A percentile compares a stretch with the other conserved stretches of the same genome.
These are phyloP conservation scores for Metschnikowia anglica DNA, from an alignment of 805 yeast genomes.

Conservation along the genomic window DNA sequence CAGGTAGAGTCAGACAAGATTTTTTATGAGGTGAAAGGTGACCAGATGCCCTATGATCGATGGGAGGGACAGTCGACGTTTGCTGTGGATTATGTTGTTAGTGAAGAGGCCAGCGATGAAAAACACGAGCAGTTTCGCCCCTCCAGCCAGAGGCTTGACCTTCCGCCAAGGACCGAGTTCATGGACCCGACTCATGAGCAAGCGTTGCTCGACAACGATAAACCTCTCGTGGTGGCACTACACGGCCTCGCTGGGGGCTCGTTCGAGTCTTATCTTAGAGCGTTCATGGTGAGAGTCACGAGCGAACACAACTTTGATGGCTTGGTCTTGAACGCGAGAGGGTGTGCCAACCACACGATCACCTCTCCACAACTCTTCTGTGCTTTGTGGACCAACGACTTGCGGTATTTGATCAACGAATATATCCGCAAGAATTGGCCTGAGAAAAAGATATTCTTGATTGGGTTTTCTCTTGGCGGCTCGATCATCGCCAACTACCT, in stretches of 20 bases:
- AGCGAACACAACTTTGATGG: constrained; percentile 49
- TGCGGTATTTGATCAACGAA: constrained; percentile 56
- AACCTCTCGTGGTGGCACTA: constrained; percentile 59
- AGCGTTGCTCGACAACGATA: constrained; percentile 30
- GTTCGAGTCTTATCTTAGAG: constrained; percentile 68
- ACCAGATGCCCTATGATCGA: constrained; percentile 35
- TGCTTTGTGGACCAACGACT: constrained; percentile 69
- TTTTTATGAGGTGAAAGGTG: constrained; percentile 28
- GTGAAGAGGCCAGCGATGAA: constrained; percentile 18
- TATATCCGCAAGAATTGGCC: constrained; percentile 54
- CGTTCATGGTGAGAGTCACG: constrained; percentile 47
- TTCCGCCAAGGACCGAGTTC: constrained; percentile 70
- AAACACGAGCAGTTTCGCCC: constrained; percentile 34
- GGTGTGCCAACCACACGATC: constrained; percentile 73
- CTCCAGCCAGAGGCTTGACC: constrained; percentile 49
- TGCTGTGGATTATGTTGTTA: constrained; percentile 50
- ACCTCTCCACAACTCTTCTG: constrained; percentile 66
- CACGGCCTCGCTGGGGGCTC: constrained; percentile 84
- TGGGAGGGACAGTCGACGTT: constrained; percentile 47
- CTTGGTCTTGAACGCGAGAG: constrained; percentile 65
- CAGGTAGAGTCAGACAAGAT: constrained; percentile 26
- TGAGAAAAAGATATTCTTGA: constrained; percentile 58
- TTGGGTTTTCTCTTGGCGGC: constrained; percentile 76
- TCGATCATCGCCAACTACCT: constrained; percentile 63
- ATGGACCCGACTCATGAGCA: constrained; percentile 46